phyloP scores from a whole-genome alignment of 345 rosid genomes.

The Raphanus raphanistrum region DNA sequence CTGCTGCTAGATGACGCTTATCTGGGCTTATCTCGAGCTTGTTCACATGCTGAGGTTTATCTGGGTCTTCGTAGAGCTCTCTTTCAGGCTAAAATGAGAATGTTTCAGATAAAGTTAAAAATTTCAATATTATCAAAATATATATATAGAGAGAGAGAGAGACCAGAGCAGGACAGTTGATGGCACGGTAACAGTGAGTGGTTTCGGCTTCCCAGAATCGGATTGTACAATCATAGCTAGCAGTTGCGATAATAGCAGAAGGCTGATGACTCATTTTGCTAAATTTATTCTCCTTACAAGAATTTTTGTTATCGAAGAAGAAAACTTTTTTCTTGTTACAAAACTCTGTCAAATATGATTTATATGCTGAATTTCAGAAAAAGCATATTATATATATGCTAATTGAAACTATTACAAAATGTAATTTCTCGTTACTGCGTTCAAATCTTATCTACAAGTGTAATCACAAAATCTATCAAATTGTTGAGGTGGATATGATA shows the following conservation, averaged over 20 bases:
- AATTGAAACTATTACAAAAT: not conserved
- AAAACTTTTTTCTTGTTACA: not conserved
- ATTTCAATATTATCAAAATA: not conserved
- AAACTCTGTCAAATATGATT: not conserved
- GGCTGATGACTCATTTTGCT: slow-evolving; percentile 2
- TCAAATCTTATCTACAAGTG: not conserved
- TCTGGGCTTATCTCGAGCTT: slow-evolving; percentile 91
- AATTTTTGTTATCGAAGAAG: not conserved
- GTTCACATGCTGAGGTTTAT: slow-evolving; percentile 67
- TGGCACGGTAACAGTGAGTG: slow-evolving; percentile 81
- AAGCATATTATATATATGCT: not conserved
- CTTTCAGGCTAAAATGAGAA: slow-evolving; percentile 55
- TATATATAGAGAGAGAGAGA: not conserved
- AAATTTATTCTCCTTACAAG: not conserved
- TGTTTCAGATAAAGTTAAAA: not conserved
- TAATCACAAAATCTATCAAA: slow-evolving; percentile 3
- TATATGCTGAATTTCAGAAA: not conserved
- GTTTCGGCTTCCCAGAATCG: slow-evolving; percentile 91
- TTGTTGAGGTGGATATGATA: not conserved
- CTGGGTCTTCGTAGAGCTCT: slow-evolving; percentile 54
- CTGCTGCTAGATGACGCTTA: slow-evolving; percentile 76
- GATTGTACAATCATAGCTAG: slow-evolving; percentile 90
- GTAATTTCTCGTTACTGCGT: not conserved
- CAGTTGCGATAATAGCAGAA: slow-evolving; percentile 86
- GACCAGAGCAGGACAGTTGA: slow-evolving; percentile 55